A percentile compares a stretch with the other conserved stretches of the same genome.
Evolutionary conservation across 2,329 filamentous ascomycete species (phyloP).

Genomic region (Fusarium nanum): DNA sequence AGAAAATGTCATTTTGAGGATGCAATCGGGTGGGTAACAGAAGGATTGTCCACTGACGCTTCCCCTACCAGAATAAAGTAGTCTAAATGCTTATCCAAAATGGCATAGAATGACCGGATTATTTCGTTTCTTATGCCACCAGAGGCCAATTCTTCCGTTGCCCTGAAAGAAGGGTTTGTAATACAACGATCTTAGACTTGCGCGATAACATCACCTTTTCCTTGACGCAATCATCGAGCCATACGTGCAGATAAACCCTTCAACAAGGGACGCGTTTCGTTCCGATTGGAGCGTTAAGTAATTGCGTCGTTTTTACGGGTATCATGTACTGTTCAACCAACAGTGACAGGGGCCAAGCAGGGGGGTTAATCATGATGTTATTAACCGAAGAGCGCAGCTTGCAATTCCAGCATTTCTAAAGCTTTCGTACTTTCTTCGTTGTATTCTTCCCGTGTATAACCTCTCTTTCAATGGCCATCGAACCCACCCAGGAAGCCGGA

Average conservation of each 20-base stretch:
- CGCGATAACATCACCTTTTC: not conserved
- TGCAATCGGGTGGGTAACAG: too few species aligned
- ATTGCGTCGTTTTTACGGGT: not conserved
- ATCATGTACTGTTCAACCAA: not conserved
- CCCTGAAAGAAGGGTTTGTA: too few species aligned
- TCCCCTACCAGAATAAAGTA: too few species aligned
- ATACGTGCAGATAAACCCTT: not conserved
- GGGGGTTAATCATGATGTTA: not conserved
- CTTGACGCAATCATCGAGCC: not conserved
- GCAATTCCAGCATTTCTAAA: not conserved
- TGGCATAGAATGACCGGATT: too few species aligned
- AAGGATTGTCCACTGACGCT: too few species aligned
- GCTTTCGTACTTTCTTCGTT: not conserved
- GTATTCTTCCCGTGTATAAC: accelerated
- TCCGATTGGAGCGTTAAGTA: not conserved
- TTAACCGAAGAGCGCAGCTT: not conserved
- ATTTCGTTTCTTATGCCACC: too few species aligned
- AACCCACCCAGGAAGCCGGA: not conserved
- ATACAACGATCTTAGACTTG: too few species aligned
- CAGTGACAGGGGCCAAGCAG: not conserved
- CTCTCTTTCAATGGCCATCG: not conserved
- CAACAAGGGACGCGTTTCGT: not conserved
- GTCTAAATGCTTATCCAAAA: too few species aligned
- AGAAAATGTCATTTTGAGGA: not conserved
- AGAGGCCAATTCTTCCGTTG: too few species aligned